A percentile compares a stretch with the other conserved stretches of the same genome.
phyloP scores from a whole-genome alignment of 2,329 filamentous ascomycete genomes.

The Beauveria rudraprayagi region DNA sequence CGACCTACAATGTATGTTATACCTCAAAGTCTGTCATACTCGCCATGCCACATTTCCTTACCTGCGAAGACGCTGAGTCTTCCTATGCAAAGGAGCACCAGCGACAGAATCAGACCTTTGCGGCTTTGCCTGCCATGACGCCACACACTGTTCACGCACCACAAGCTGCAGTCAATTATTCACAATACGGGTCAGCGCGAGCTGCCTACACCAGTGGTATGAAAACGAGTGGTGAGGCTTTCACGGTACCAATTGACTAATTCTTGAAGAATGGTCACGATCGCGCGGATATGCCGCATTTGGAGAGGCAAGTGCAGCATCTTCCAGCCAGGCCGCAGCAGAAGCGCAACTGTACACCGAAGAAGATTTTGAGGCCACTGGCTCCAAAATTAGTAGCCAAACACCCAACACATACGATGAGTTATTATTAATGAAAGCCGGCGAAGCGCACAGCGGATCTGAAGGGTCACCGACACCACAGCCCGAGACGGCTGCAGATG shows the following conservation, averaged over 20 bases:
- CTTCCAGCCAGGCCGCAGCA: background rate
- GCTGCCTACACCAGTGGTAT: background rate
- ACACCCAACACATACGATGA: background rate
- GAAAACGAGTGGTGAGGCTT: background rate
- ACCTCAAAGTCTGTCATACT: background rate
- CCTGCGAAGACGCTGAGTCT: background rate
- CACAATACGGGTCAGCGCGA: background rate
- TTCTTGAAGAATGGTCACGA: background rate
- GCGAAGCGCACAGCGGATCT: background rate
- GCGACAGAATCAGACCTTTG: background rate
- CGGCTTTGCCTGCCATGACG: background rate
- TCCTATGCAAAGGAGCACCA: background rate
- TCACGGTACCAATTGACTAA: background rate
- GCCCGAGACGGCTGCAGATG: background rate
- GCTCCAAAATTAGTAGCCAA: background rate
- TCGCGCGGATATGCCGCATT: background rate
- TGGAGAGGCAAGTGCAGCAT: background rate
- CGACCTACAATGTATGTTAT: slow-evolving; percentile 1
- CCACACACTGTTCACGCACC: background rate
- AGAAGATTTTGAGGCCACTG: background rate
- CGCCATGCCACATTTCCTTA: background rate
- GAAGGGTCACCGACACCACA: slow-evolving; percentile 5
- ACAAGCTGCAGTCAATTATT: background rate
- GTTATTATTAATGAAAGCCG: background rate
- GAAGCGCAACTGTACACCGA: background rate